Evolutionary conservation across 2,329 filamentous ascomycete genomes (phyloP).

Genomic region (Fusarium fujikuroi): DNA sequence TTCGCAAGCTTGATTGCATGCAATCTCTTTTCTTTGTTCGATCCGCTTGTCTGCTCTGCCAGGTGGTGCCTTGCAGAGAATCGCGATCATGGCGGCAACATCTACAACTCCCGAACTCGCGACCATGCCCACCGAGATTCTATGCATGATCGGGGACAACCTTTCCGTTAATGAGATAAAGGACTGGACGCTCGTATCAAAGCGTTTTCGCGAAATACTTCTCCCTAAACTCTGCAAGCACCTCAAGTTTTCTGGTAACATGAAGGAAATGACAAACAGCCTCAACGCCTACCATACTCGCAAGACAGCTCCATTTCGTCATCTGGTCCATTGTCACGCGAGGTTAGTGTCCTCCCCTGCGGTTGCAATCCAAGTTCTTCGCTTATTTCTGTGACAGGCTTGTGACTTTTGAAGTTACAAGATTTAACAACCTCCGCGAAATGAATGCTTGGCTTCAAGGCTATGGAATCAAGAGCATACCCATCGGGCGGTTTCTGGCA

Average conservation of each 20-base stretch:
- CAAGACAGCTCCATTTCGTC: not conserved
- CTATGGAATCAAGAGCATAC: not conserved
- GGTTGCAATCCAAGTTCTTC: not conserved
- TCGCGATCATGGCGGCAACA: not conserved
- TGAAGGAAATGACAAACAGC: not conserved
- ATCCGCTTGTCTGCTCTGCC: not conserved
- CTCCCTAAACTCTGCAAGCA: not conserved
- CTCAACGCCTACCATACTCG: not conserved
- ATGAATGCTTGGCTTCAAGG: not conserved
- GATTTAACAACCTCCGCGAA: accelerated
- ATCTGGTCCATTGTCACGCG: accelerated
- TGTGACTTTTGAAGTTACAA: not conserved
- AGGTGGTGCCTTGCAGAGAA: not conserved
- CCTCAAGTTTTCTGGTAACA: not conserved
- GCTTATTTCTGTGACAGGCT: not conserved
- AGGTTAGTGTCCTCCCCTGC: not conserved
- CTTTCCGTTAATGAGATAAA: not conserved
- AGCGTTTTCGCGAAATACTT: not conserved
- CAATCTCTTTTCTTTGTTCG: accelerated
- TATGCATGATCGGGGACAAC: not conserved
- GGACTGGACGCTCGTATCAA: not conserved
- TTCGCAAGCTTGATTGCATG: accelerated
- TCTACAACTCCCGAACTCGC: not conserved
- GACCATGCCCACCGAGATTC: not conserved
- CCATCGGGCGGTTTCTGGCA: accelerated